Evolutionary conservation across 2,329 filamentous ascomycete species (phyloP), one percentile per base, ranked within the genome.

Genomic region (Aspergillus tubingensis): DNA sequence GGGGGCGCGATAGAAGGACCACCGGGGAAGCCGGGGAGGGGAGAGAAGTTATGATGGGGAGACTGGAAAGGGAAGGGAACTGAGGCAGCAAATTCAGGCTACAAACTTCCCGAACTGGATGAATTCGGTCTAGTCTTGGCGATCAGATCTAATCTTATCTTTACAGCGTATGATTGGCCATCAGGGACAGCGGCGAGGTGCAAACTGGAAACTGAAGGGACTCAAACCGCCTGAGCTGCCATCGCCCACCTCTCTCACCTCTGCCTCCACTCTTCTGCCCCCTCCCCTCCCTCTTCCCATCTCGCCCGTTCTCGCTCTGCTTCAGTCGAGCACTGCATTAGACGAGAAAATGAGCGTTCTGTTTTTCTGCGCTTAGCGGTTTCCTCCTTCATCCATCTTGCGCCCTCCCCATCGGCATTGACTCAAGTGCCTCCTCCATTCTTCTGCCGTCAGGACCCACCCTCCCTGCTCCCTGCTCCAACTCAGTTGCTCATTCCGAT

Each of bases 111-210:
- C 36, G 39, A 54, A 63, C 60, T 19, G 54, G 58, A 60, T 62
- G 62, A 63, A 66, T 62, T 68, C 58, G 58, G 58, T 53, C 57
- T 64, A 54, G 62, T 56, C 67, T 68, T 71, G 67, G 65, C 66
- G 67, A 68, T 70, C 66, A 70, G 71, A 76, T 76, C 74, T 75
- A 75, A 77, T 77, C 74, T 77, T 76, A 77, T 77, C 74, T 71
- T 17, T 54, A 25, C 25, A 11, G 32, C 6, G 51, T 57, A 25
- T 72, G 62, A 75, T 75, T 75, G 73, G 73, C 32, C 59, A 23
- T 36, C 43, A 44, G 47, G 13, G 50, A 48, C 5, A 30, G 25
- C 32, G 30, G 13, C 36, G 23, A 49, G 54, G 38, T 39, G 32
- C 32, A 27, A 54, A 49, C 32, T 36, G 32, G 32, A 36, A 36